A percentile compares a stretch with the other conserved stretches of the same genome.
Conservation (phyloP, 768 basidiomycete genomes). For the Hortiboletus flavorubellus region DNA sequence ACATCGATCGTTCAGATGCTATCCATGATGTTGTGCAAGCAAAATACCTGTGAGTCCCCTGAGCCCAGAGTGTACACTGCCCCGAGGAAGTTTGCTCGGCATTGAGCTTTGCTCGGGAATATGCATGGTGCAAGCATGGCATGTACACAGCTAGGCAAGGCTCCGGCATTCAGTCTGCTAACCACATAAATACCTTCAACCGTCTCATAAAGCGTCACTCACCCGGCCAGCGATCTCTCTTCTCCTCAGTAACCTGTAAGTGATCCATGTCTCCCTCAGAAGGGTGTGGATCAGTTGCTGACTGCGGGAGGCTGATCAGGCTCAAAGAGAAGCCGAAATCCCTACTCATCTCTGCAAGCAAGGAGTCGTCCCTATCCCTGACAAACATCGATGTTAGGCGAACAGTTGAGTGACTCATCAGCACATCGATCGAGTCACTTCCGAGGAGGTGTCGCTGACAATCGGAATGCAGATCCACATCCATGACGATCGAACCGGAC, state of each 20-base stretch:
- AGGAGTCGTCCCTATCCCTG: background rate
- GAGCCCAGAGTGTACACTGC: too few relatives aligned
- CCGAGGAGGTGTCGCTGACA: background rate
- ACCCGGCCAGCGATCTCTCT: background rate
- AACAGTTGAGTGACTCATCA: constrained; percentile 11
- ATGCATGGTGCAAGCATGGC: background rate
- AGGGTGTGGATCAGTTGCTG: background rate
- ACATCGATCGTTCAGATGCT: too few relatives aligned
- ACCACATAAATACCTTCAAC: background rate
- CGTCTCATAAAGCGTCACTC: background rate
- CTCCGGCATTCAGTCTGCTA: background rate
- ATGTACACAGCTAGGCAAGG: background rate
- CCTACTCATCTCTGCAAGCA: background rate
- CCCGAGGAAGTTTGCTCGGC: too few relatives aligned
- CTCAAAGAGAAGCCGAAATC: background rate
- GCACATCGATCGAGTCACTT: background rate
- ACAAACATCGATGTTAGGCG: background rate
- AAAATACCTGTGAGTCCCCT: too few relatives aligned
- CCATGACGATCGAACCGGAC: background rate
- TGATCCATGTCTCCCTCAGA: background rate
- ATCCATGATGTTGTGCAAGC: background rate
- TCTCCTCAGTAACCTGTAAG: constrained; percentile 7
- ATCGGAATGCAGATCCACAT: constrained; percentile 9
- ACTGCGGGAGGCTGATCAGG: background rate
- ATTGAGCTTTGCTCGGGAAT: too few relatives aligned